phyloP scores from a whole-genome alignment of 768 basidiomycete species.

The Boletus rubropictus region DNA sequence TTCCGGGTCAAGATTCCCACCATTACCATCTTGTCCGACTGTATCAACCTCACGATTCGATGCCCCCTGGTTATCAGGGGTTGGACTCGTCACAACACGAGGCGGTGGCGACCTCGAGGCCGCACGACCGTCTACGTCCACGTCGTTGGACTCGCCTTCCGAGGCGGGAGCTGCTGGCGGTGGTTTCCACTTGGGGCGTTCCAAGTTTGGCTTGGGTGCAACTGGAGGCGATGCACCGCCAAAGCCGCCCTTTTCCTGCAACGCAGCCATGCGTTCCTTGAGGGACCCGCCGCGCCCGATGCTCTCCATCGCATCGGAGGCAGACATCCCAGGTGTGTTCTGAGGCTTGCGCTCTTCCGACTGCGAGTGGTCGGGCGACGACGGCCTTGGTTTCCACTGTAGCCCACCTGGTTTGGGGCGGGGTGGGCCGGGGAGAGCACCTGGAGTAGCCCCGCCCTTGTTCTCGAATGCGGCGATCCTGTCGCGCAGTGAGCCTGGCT shows the following conservation, averaged over 20 bases:
- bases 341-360: constrained; percentile 20
- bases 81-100: constrained; percentile 14
- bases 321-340: constrained; percentile 54
- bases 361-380: constrained; percentile 32
- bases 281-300: constrained; percentile 76
- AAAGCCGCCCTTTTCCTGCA: constrained; percentile 80
- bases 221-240: constrained; percentile 48
- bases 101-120: constrained; percentile 34
- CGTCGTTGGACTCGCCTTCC: constrained; percentile 39
- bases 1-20: constrained; percentile 44
- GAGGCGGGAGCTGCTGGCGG: constrained; percentile 50
- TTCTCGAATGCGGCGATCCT: constrained; percentile 86
- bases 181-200: constrained; percentile 84
- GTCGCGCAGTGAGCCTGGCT: constrained; percentile 76
- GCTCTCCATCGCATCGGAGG: constrained; percentile 82
- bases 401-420: constrained; percentile 58
- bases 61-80: constrained; percentile 10
- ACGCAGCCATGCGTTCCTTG: constrained; percentile 92
- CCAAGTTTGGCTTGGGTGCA: constrained; percentile 45
- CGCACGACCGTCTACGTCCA: constrained; percentile 20
- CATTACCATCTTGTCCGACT: constrained; percentile 17
- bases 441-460: constrained; percentile 28
- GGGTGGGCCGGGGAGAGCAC: constrained; percentile 30
- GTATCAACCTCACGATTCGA: constrained; percentile 27
- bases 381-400: constrained; percentile 65